Conservation (phyloP, 164 flowering plant species). For the Umbellularia californica region DNA sequence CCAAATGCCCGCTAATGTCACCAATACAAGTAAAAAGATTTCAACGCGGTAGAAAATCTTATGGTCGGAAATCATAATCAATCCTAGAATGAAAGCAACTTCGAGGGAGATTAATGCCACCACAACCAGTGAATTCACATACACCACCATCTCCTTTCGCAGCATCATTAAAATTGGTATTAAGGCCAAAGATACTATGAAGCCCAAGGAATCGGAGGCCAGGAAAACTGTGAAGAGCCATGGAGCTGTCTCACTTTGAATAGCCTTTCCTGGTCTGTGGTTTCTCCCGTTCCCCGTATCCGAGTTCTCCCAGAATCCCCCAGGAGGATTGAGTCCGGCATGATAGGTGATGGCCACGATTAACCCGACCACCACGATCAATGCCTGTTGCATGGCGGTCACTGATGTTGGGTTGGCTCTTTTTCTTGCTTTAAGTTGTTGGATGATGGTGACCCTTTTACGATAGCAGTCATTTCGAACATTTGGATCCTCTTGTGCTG, state of each 20-base stretch:
- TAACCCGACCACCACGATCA: constrained; percentile 1
- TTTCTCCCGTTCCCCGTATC: too few relatives aligned
- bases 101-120: background rate
- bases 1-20: background rate
- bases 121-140: background rate
- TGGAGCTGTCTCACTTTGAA: background rate
- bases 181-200: background rate
- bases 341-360: constrained; percentile 5
- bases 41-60: background rate
- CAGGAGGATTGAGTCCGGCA: constrained; percentile 6
- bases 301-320: constrained; percentile 1
- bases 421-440: background rate
- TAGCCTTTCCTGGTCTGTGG: background rate
- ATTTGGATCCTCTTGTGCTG: too few relatives aligned
- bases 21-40: background rate
- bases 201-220: background rate
- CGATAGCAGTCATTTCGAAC: background rate
- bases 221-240: background rate
- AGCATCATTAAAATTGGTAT: background rate
- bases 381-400: background rate
- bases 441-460: background rate
- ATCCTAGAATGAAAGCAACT: background rate
- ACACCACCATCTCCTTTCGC: background rate
- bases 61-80: background rate
- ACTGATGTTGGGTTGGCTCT: background rate